Conservation (phyloP, 225 moss, liverwort and hornwort species). For the Marchantia paleacea region DNA sequence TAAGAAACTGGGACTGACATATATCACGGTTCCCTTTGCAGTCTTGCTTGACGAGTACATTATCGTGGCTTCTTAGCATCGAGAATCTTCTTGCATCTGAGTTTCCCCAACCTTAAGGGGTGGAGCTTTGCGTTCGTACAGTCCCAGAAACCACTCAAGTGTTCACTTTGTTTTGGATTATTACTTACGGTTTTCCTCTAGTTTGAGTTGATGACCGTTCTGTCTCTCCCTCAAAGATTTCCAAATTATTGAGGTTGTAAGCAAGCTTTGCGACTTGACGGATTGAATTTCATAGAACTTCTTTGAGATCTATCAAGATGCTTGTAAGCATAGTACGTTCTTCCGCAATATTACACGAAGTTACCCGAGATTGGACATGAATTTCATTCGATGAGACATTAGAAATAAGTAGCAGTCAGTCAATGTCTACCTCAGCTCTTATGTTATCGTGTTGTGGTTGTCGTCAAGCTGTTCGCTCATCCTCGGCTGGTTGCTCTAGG, state of each 20-base stretch:
- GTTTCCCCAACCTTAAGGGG: background rate
- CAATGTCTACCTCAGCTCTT: too few relatives aligned
- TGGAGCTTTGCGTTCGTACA: background rate
- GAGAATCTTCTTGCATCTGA: too few relatives aligned
- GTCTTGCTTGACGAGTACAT: too few relatives aligned
- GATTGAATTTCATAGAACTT: background rate
- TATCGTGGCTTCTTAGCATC: too few relatives aligned
- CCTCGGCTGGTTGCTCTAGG: background rate
- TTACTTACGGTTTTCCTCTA: background rate
- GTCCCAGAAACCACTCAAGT: background rate
- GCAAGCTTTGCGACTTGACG: background rate
- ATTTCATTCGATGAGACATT: too few relatives aligned
- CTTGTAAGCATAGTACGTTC: background rate
- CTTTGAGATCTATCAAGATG: background rate
- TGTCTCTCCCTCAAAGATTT: too few relatives aligned
- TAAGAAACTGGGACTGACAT: constrained; percentile 18
- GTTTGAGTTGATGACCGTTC: too few relatives aligned
- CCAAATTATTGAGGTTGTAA: background rate
- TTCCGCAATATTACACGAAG: background rate
- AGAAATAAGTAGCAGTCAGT: too few relatives aligned
- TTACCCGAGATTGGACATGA: background rate
- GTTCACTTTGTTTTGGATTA: background rate
- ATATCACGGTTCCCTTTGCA: too few relatives aligned
- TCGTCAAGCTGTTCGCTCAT: background rate
- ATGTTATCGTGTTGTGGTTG: background rate